Base-by-base conservation (phyloP, 106 monocot species). In the Dendrobium huoshanense region DNA sequence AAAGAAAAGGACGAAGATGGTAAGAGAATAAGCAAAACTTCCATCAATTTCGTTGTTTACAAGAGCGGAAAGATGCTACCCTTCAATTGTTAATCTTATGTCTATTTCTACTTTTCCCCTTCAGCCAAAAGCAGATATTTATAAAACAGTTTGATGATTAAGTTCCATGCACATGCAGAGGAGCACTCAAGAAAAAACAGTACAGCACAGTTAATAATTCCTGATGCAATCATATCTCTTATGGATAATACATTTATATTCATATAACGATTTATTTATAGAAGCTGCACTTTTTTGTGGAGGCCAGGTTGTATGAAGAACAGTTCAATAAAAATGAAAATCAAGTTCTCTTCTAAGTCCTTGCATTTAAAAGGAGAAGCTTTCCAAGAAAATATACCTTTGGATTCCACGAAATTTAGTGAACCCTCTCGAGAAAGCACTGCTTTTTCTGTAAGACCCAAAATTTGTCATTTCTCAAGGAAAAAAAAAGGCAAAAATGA, bases 371-470 rank as follows among this genome's bases (percentile, higher is more conserved):
- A 44, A 48, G 22, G 16, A 2, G 13, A 9, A 13, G 33, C 7
- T 70, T 70, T 37, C 27, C 33, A 31, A 37, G 13, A 27, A 72
- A 49, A 51, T 72, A 49, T 80, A 98, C 98, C 98, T 90, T 10
- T 87, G 40, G 81, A 87, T 79, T 64, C 90, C 92, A 80, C 94
- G 92, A 81, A 83, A 92, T 85, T 95, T 98, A 18, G 98, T 92
- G 75, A 95, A 92, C 9, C 98, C 98, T 86, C 95, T 92, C 19
- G 94, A 91, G 77, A 98, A 98, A 76, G 95, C 98, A 79, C 95
- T 98, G 81, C 91, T 98, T 87, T 98, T 98, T 86, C 98, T 98
- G 94, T 54, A 89, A 78, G 1, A 80, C 5, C 3, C n/a, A 13
- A 25, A 41, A 37, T 5, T 48, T 64, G 22, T 81, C 31, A 82